Evolutionary conservation across 1,139 yeast species (phyloP), one percentile per base, ranked within the genome.

Genomic region (Magnusiomyces sp.): DNA sequence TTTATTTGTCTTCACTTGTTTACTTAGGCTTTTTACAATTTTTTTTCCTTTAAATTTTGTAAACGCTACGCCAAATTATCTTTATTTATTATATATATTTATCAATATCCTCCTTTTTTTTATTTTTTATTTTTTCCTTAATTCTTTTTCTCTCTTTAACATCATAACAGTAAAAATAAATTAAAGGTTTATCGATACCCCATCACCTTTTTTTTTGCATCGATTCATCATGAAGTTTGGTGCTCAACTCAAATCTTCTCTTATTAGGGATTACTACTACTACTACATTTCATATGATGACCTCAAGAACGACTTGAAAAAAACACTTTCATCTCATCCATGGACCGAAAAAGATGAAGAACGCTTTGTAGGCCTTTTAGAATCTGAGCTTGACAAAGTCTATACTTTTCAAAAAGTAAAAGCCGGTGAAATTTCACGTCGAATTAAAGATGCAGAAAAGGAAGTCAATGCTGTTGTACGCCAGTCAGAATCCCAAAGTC

Each of bases 271-370:
- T 69, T 90, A 89, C 69, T 80, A 85, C 58, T 89, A 83, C 72
- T 90, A 90, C 70, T 90, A 90, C 66, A 83, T 90, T 58, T 76
- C 89, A 47, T 90, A 90, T 61, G 96, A 89, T 70, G 96, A 88
- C 64, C 75, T 90, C 65, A 90, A 90, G 68, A 80, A 83, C 59
- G 83, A 80, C 56, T 69, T 90, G 61, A 85, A 87, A 61, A 79
- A 79, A 59, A 83, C 83, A 16, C 71, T 86, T 55, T 64, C 63
- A 13, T 61, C 67, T 52, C 77, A 79, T 55, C 60, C 65, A 43
- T 90, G 97, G 97, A 73, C 79, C 49, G 80, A 83, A 57, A 77
- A 77, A 46, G 71, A 83, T 52, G 97, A 90, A 65, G 95, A 89
- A 61, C 79, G 80, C 44, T 90, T 90, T 62, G 76, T 90, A 49